Conservation (phyloP, 495 filamentous ascomycete species). For the Tuber borchii region DNA sequence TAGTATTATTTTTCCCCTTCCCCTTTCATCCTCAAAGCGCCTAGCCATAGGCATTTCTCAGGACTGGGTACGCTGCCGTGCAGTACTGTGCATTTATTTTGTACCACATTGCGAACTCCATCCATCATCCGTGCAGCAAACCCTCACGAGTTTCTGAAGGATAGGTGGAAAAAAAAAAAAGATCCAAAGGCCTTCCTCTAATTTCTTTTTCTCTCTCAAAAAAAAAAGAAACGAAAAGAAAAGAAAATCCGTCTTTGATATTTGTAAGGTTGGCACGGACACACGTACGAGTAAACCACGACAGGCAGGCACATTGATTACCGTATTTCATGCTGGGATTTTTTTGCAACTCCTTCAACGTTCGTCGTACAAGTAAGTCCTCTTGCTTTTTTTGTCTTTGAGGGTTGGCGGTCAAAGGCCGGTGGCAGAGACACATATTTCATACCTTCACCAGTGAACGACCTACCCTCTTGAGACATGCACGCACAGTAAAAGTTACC, state of each 20-base stretch:
- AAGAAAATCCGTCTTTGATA: neutral
- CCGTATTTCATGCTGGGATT: neutral
- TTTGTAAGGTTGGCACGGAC: neutral
- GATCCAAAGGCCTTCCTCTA: neutral
- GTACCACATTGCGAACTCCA: neutral
- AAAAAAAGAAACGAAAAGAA: neutral
- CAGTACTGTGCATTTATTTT: neutral
- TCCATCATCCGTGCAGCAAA: neutral
- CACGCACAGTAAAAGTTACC: neutral
- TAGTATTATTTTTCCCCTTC: neutral
- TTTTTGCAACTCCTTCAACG: neutral
- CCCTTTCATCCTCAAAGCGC: neutral
- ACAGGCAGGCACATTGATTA: neutral
- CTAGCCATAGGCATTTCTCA: neutral
- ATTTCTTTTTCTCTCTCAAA: neutral
- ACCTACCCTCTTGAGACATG: neutral
- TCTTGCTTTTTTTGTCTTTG: neutral
- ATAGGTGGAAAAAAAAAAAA: neutral
- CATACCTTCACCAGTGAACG: neutral
- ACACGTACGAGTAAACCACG: neutral
- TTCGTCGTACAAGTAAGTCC: neutral
- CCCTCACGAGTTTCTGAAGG: neutral
- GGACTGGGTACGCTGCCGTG: neutral
- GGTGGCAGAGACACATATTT: neutral
- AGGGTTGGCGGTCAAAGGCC: neutral